These are phyloP conservation scores for Boeremia exigua DNA, from an alignment of 2,329 filamentous ascomycete species.

Conservation along the genomic window DNA sequence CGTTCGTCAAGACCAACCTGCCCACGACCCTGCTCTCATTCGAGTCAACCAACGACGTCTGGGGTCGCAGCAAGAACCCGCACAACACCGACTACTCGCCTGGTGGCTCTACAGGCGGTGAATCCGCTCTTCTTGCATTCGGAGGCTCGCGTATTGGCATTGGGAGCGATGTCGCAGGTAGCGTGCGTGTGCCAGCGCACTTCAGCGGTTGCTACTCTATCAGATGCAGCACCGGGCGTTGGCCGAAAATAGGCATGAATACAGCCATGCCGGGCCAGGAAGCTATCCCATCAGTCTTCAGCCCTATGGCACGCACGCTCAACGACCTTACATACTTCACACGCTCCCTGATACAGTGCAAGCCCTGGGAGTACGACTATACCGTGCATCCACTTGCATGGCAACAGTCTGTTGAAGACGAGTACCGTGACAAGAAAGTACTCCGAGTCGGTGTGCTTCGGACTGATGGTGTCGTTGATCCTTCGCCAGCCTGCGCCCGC, in stretches of 20 bases:
- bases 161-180: slow-evolving; percentile 89
- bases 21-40: slow-evolving; percentile 88
- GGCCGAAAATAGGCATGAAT: slow-evolving; percentile 82
- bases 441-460: slow-evolving; percentile 78
- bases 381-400: slow-evolving; percentile 85
- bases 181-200: slow-evolving; percentile 84
- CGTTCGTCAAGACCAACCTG: slow-evolving; percentile 91
- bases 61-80: slow-evolving; percentile 83
- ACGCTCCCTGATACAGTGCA: slow-evolving; percentile 75
- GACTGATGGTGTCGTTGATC: slow-evolving; percentile 83
- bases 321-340: slow-evolving; percentile 86
- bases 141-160: slow-evolving; percentile 85
- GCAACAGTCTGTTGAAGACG: slow-evolving; percentile 66
- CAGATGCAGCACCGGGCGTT: slow-evolving; percentile 85
- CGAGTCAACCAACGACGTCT: slow-evolving; percentile 79
- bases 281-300: slow-evolving; percentile 86
- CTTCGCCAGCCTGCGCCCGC: slow-evolving; percentile 80
- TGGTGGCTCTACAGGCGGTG: slow-evolving; percentile 86
- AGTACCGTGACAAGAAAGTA: slow-evolving; percentile 66
- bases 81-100: slow-evolving; percentile 85
- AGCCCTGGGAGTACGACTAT: slow-evolving; percentile 89
- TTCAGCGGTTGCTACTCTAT: slow-evolving; percentile 89
- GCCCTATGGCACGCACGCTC: slow-evolving; percentile 87
- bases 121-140: slow-evolving; percentile 80
- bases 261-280: slow-evolving; percentile 95